Conservation (phyloP, 176 grass and related monocot genomes). For the Hordeum marinum region DNA sequence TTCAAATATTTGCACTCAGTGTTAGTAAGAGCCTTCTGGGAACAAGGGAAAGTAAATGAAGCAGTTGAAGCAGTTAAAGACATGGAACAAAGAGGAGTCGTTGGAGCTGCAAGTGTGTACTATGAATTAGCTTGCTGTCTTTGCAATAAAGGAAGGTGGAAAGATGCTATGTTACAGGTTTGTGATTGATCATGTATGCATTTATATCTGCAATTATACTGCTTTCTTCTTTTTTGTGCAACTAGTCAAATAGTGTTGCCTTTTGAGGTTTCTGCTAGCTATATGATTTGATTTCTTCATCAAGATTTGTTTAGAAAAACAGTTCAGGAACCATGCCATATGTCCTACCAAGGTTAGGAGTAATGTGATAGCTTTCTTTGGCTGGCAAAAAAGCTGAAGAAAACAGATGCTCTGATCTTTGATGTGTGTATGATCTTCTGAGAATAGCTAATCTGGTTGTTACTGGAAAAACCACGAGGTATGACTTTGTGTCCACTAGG, state of each 20-base stretch:
- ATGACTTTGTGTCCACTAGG: conserved; percentile 1
- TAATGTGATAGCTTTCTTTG: not conserved
- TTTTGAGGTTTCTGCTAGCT: not conserved
- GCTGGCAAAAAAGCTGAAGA: not conserved
- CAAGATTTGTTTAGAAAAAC: not conserved
- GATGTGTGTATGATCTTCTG: not conserved
- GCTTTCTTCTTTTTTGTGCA: not conserved
- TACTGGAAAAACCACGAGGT: not conserved
- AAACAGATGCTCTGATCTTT: not conserved
- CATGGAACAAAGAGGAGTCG: conserved; percentile 88
- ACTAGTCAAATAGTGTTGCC: not conserved
- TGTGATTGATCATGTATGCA: conserved; percentile 2
- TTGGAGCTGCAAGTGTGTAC: conserved; percentile 81
- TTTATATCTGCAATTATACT: not conserved
- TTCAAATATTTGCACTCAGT: conserved; percentile 42
- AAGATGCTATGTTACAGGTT: conserved; percentile 88
- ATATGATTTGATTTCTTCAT: conserved; percentile 12
- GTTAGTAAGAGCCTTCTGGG: conserved; percentile 80
- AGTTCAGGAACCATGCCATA: not conserved
- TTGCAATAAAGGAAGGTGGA: conserved; percentile 85
- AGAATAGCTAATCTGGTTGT: not conserved
- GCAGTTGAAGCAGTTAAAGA: conserved; percentile 69
- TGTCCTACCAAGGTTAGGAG: not conserved
- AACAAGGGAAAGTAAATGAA: conserved; percentile 79
- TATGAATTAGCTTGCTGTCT: conserved; percentile 92